Percentiles rank a stretch among this genome's conserved stretches.
These are phyloP conservation scores for Perilla frutescens DNA, from an alignment of 257 asterid genomes.

Conservation along the genomic window DNA sequence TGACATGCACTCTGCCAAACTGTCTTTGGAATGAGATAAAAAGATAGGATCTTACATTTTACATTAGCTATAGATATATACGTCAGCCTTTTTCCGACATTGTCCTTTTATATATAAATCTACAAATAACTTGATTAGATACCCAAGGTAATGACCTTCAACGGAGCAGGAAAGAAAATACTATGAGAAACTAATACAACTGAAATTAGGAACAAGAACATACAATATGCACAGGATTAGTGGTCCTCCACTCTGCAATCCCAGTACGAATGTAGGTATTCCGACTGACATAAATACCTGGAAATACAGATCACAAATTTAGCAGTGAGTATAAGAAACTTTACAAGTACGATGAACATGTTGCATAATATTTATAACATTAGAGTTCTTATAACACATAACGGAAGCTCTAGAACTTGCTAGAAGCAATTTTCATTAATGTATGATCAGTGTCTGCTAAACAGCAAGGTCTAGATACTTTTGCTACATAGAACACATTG, in stretches of 20 bases:
- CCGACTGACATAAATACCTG: slow-evolving; percentile 93
- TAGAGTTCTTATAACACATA: neutral
- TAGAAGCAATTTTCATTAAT: neutral
- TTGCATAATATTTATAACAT: neutral
- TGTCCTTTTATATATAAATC: neutral
- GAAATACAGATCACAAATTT: slow-evolving; percentile 35
- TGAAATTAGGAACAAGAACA: slow-evolving; percentile 39
- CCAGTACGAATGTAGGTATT: slow-evolving; percentile 96
- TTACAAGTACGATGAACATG: slow-evolving; percentile 5
- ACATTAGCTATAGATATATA: neutral
- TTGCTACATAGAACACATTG: neutral
- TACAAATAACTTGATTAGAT: slow-evolving; percentile 2
- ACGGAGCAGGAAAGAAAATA: neutral
- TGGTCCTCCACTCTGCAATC: slow-evolving; percentile 86
- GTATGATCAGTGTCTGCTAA: neutral
- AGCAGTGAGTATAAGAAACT: slow-evolving; percentile 24
- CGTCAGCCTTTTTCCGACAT: neutral
- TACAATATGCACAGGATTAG: slow-evolving; percentile 96
- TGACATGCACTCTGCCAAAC: neutral
- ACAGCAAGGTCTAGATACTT: neutral
- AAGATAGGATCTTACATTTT: neutral
- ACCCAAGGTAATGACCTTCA: neutral
- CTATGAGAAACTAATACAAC: slow-evolving; percentile 15
- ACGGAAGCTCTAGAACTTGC: neutral
- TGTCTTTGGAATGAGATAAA: neutral